Base-by-base conservation (phyloP, 257 asterid genomes). In the Salvia miltiorrhiza region DNA sequence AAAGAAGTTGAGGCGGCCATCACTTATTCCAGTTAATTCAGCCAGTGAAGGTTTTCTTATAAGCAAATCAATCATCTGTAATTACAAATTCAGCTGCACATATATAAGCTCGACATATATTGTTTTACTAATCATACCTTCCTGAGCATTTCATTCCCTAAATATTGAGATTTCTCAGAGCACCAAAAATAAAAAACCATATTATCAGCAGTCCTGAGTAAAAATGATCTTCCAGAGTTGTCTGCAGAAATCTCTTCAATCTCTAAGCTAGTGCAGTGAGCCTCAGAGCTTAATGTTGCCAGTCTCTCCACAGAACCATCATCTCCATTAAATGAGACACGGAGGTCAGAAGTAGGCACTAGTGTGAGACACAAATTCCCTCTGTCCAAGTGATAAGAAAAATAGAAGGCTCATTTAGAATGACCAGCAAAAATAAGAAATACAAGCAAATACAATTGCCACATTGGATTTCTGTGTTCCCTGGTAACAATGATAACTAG, bases 41-140 rank as follows among this genome's bases (percentile, higher is more conserved):
- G 88, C 82, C 59, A 92, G 81, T 26, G 83, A 80, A 40, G 93
- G 97, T 73, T 81, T 89, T 72, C 76, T 79, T 30, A 59, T 40
- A 30, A 92, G 81, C 79, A 89, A 69, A 86, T 84, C 95, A 72
- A 79, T 85, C 93, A 92, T 84, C 97, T 91, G 71, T 14, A 63
- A 43, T 32, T 45, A 37, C 57, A 26, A 47, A 69, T 55, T 52
- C 63, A 9, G 30, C 69, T 13, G 44, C 40, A 59, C 11, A 70
- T 37, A 43, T 16, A 24, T 35, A 39, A 37, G 11, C 13, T 53
- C 10, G 17, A 56, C 23, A 47, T n/a, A 28, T 20, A 58, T 52
- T 37, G 35, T 20, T 40, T 28, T 17, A 17, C 6, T 39, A 4
- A 43, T 19, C 56, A 41, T 73, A 88, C 97, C 96, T 92, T 89